Conservation (phyloP, 108 stramenopile species). For the Stephanodiscus triporus region DNA sequence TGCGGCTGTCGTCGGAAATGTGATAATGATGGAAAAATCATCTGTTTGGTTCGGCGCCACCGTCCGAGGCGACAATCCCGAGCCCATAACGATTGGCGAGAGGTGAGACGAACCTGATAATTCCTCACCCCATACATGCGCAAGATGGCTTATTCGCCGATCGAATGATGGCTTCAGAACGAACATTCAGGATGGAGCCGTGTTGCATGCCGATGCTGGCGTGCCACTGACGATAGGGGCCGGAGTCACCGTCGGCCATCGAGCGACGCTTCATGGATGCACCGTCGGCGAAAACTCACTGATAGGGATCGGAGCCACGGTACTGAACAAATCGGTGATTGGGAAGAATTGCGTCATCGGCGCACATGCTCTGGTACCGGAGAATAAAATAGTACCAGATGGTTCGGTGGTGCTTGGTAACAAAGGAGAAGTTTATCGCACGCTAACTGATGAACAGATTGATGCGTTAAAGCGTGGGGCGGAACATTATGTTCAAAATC, state of each 20-base stretch:
- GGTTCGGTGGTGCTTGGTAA: constrained; percentile 45
- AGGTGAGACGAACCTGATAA: background rate
- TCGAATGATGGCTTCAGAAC: constrained; percentile 10
- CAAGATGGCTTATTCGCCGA: background rate
- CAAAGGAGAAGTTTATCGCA: constrained; percentile 40
- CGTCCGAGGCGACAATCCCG: constrained; percentile 54
- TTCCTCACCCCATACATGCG: background rate
- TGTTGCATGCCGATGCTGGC: constrained; percentile 48
- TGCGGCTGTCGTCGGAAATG: constrained; percentile 58
- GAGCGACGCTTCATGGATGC: constrained; percentile 56
- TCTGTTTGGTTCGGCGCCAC: constrained; percentile 60
- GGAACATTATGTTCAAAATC: constrained; percentile 49
- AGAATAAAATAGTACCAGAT: constrained; percentile 53
- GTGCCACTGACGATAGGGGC: constrained; percentile 50
- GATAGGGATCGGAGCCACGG: constrained; percentile 55
- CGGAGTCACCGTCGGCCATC: constrained; percentile 55
- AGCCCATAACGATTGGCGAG: constrained; percentile 50
- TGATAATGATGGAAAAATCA: constrained; percentile 40
- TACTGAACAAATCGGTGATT: constrained; percentile 50
- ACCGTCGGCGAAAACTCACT: constrained; percentile 47
- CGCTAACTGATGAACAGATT: constrained; percentile 53
- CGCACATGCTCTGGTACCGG: constrained; percentile 49
- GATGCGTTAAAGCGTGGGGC: constrained; percentile 41
- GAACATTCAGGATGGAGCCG: constrained; percentile 59
- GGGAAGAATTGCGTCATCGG: constrained; percentile 54